phyloP scores from a whole-genome alignment of 768 basidiomycete species.

The Lentinula detonsa region DNA sequence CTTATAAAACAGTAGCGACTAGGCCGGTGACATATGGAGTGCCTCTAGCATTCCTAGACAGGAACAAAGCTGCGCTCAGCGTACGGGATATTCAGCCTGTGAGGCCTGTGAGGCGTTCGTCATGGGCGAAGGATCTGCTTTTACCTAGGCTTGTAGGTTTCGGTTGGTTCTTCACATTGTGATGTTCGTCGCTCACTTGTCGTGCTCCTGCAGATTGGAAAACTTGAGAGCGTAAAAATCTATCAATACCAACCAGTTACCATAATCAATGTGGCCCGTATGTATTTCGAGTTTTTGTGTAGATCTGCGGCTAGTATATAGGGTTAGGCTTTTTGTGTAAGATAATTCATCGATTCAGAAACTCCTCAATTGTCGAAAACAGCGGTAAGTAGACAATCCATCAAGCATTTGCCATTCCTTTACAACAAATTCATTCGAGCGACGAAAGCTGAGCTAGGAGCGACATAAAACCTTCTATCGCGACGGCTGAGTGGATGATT shows the following conservation, averaged over 20 bases:
- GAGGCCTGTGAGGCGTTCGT: conserved; percentile 79
- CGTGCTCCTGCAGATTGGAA: conserved; percentile 51
- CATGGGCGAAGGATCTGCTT: conserved; percentile 59
- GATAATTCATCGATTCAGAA: too few relatives aligned
- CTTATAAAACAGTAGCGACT: conserved; percentile 60
- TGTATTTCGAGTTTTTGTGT: neutral
- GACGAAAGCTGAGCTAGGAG: too few relatives aligned
- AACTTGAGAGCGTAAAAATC: conserved; percentile 69
- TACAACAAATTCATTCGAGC: too few relatives aligned
- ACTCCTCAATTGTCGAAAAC: too few relatives aligned
- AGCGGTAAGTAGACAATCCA: too few relatives aligned
- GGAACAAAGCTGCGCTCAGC: conserved; percentile 75
- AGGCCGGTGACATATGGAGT: conserved; percentile 82
- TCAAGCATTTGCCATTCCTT: too few relatives aligned
- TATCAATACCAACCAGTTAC: conserved; percentile 39
- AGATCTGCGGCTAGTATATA: too few relatives aligned
- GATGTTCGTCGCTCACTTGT: neutral
- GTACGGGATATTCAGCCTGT: conserved; percentile 80
- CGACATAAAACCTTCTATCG: too few relatives aligned
- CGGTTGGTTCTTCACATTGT: conserved; percentile 5
- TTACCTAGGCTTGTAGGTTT: conserved; percentile 72
- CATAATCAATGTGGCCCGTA: neutral
- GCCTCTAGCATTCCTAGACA: conserved; percentile 74
- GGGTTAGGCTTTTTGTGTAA: too few relatives aligned
- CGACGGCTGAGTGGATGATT: too few relatives aligned